phyloP scores from a whole-genome alignment of 371 early-diverging fungal species.

The Cokeromyces recurvatus region DNA sequence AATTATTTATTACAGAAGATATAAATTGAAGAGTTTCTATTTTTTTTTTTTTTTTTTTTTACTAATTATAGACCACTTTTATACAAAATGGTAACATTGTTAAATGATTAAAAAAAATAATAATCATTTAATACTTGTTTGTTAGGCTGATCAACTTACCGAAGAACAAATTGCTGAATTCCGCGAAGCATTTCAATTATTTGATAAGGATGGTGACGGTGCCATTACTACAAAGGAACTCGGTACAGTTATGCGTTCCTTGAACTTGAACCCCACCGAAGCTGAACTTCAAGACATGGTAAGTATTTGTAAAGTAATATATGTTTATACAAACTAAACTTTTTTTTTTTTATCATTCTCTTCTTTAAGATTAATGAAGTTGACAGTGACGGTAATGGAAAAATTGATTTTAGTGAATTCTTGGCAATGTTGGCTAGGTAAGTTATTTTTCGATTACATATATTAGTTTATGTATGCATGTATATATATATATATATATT shows the following conservation, averaged over 20 bases:
- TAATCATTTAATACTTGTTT: no score
- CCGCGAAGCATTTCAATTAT: constrained; percentile 75
- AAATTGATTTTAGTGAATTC: constrained; percentile 91
- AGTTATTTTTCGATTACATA: neutral
- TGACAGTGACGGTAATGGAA: constrained; percentile 91
- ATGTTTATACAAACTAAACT: no score
- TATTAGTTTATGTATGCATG: neutral
- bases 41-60: no score
- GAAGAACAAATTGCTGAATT: constrained; percentile 88
- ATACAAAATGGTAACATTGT: no score
- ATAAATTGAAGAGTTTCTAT: no score
- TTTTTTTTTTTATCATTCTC: neutral
- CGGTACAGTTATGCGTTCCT: constrained; percentile 90
- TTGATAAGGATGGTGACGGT: constrained; percentile 88
- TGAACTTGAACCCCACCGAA: constrained; percentile 82
- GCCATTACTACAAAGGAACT: constrained; percentile 83
- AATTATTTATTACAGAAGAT: no score
- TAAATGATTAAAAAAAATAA: no score
- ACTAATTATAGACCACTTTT: no score
- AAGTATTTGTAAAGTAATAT: no score
- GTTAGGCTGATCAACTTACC: constrained; percentile 77
- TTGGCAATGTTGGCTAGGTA: constrained; percentile 85
- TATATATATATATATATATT: neutral
- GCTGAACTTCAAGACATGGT: constrained; percentile 78
- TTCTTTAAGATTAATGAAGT: constrained; percentile 75